phyloP scores from a whole-genome alignment of 1,284 basidiomycete genomes.

The Pterula multifida region DNA sequence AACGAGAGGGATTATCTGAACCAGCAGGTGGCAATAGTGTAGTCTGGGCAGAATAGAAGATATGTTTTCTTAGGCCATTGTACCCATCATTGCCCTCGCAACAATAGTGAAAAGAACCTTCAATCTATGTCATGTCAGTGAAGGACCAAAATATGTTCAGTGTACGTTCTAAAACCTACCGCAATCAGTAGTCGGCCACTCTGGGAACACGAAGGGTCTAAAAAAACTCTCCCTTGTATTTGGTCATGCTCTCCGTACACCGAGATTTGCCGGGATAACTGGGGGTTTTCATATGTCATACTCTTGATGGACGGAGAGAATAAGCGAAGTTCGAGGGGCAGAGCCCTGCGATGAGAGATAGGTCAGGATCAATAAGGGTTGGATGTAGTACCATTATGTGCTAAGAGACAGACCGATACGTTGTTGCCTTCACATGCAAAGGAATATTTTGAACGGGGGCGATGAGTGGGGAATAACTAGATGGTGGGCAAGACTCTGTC shows the following conservation, averaged over 20 bases:
- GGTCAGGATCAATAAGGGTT: no score
- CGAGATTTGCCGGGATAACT: conserved; percentile 29
- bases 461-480: background rate
- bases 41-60: conserved; percentile 8
- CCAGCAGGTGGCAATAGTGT: background rate
- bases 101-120: conserved; percentile 46
- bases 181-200: conserved; percentile 46
- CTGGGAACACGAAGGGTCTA: conserved; percentile 36
- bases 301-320: conserved; percentile 44
- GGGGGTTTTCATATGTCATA: conserved; percentile 24
- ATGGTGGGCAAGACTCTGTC: background rate
- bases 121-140: conserved; percentile 29
- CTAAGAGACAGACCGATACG: background rate
- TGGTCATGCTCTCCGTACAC: conserved; percentile 50
- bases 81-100: conserved; percentile 17
- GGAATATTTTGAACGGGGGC: background rate
- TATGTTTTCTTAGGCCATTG: conserved; percentile 10
- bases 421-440: background rate
- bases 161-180: conserved; percentile 24
- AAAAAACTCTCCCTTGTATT: conserved; percentile 43
- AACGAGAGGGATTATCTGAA: background rate
- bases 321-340: conserved; percentile 45
- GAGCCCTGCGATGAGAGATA: conserved; percentile 16
- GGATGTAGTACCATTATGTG: background rate
- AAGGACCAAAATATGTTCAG: conserved; percentile 2